Evolutionary conservation across 306 rosid species (phyloP).

Genomic region (Phaseolus lunatus): DNA sequence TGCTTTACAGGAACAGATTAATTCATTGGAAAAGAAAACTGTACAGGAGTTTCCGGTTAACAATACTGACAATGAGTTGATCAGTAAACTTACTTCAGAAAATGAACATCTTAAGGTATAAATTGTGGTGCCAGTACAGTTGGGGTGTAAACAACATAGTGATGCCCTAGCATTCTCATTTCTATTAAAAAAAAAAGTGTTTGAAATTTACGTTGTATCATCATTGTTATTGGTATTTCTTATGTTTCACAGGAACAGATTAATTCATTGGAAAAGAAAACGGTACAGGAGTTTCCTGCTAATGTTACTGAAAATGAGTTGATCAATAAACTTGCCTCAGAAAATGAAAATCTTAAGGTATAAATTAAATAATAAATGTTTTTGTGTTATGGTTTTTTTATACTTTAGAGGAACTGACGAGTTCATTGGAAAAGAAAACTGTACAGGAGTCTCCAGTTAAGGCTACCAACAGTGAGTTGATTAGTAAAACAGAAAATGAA

Average conservation of each 20-base stretch:
- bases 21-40: slow-evolving; percentile 43
- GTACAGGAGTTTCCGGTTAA: slow-evolving; percentile 52
- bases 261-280: slow-evolving; percentile 43
- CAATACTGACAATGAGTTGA: slow-evolving; percentile 56
- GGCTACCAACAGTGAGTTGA: slow-evolving; percentile 56
- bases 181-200: background rate
- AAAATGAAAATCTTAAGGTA: slow-evolving; percentile 81
- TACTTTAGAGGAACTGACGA: slow-evolving; percentile 38
- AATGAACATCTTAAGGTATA: slow-evolving; percentile 77
- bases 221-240: background rate
- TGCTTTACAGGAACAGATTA: slow-evolving; percentile 41
- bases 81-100: slow-evolving; percentile 64
- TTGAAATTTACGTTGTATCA: background rate
- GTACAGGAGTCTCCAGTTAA: slow-evolving; percentile 53
- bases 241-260: slow-evolving; percentile 39
- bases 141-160: too few species aligned
- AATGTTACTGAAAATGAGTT: slow-evolving; percentile 56
- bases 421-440: slow-evolving; percentile 43
- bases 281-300: slow-evolving; percentile 52
- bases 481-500: too few species aligned
- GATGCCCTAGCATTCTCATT: too few species aligned
- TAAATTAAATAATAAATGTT: background rate
- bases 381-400: slow-evolving; percentile 6
- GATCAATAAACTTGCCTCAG: slow-evolving; percentile 58
- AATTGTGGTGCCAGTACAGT: background rate